Conservation (phyloP, 225 moss, liverwort and hornwort genomes). For the Sphagnum contortum region DNA sequence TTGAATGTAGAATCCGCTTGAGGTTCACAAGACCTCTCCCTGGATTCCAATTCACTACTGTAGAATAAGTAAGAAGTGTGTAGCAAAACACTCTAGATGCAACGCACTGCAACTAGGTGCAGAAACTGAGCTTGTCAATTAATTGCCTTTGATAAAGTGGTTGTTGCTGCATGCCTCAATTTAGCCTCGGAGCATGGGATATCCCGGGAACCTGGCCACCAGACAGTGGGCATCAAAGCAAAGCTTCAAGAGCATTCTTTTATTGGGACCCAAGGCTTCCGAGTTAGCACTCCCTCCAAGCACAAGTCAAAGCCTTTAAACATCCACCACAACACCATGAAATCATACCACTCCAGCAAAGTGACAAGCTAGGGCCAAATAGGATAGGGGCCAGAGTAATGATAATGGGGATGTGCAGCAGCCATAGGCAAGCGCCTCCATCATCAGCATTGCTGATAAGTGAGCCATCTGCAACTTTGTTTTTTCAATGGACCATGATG, state of each 20-base stretch:
- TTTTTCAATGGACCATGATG: slow-evolving; percentile 20
- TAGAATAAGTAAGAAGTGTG: no score
- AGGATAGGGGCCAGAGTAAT: slow-evolving; percentile 69
- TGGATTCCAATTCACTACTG: no score
- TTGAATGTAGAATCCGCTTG: no score
- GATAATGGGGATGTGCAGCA: slow-evolving; percentile 79
- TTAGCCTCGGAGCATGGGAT: slow-evolving; percentile 86
- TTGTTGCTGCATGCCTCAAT: slow-evolving; percentile 78
- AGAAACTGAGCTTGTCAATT: slow-evolving; percentile 51
- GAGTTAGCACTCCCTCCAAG: slow-evolving; percentile 75
- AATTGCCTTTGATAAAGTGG: slow-evolving; percentile 78
- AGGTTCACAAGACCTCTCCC: no score
- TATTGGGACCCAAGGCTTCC: slow-evolving; percentile 69
- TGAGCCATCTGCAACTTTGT: slow-evolving; percentile 16
- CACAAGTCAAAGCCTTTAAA: slow-evolving; percentile 71
- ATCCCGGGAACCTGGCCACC: slow-evolving; percentile 97
- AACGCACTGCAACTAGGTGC: no score
- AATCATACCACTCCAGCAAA: slow-evolving; percentile 67
- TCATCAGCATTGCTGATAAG: slow-evolving; percentile 41
- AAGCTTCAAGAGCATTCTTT: slow-evolving; percentile 64
- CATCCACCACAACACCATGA: slow-evolving; percentile 84
- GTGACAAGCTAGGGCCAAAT: slow-evolving; percentile 77
- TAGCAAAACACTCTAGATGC: no score
- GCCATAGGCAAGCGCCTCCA: slow-evolving; percentile 84
- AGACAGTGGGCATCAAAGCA: slow-evolving; percentile 73